Base-by-base conservation (phyloP, 768 basidiomycete species). In the Rhodocollybia butyracea region DNA sequence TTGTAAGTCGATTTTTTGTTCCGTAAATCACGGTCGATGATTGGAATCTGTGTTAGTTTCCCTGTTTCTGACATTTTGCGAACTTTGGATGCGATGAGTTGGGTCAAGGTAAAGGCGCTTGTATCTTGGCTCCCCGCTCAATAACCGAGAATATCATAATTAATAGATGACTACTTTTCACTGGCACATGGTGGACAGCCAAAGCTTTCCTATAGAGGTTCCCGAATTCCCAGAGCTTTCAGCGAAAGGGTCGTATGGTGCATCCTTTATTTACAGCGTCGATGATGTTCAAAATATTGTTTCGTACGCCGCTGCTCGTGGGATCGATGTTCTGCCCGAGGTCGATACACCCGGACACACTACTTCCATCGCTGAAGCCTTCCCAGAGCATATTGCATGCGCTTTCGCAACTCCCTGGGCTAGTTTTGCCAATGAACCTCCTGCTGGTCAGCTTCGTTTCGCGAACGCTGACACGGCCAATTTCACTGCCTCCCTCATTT, bases 101-200 rank as follows among this genome's bases (percentile, higher is more conserved):
- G 80, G 76, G 84, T 85, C 59, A 92, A 89, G 70, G 80, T 79
- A 51, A 46, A 66, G 52, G 27, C 75, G 32, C 36, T 40, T 7
- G 39, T 45, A 29, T 46, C 13, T 27, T 47, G 19, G 8, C 32
- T 22, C 8, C 46, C 27, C 31, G 17, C 6, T 50, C 24, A 50
- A 27, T 34, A 24, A 19, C 15, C 27, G 34, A 50, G 15, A 34
- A 47, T 21, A 12, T 21, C 27, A 21, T 24, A 26, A 21, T 46
- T 29, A 5, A 21, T 41, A 85, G 83, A 79, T 91, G 46, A 91
- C 85, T 67, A 83, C 81, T 2, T 81, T 94, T 61, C 89, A 94
- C 60, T 94, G 91, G 91, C 92, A 94, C 65, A 76, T 91, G 56
- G 84, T 84, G 40, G 92, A 94, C 68, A 83, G 84, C 55, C 89